phyloP scores from a whole-genome alignment of 169 alveolate genomes.

The Theileria equi region DNA sequence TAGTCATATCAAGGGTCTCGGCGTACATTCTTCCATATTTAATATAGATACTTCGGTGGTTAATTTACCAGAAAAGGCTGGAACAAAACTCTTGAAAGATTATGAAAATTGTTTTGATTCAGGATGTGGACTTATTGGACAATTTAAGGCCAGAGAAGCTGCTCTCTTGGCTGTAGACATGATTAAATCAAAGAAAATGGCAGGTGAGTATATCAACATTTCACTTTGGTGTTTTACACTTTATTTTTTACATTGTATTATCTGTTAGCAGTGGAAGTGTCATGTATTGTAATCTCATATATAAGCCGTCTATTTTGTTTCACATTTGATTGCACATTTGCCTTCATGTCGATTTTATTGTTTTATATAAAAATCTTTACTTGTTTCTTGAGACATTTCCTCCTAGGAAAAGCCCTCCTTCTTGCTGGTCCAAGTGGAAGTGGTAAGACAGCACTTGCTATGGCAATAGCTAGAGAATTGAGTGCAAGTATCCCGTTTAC shows the following conservation, averaged over 20 bases:
- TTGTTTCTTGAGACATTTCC: not conserved
- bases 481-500: slow-evolving; percentile 99
- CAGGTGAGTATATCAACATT: slow-evolving; percentile 79
- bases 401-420: slow-evolving; percentile 73
- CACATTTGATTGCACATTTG: too few species aligned
- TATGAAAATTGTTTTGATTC: slow-evolving; percentile 64
- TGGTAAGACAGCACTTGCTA: slow-evolving; percentile 99
- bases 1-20: slow-evolving; percentile 98
- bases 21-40: slow-evolving; percentile 86
- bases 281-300: not conserved
- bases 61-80: not conserved
- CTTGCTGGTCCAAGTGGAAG: slow-evolving; percentile 97
- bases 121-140: slow-evolving; percentile 96
- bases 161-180: slow-evolving; percentile 97
- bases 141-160: slow-evolving; percentile 98
- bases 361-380: not conserved
- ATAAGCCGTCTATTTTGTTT: not conserved
- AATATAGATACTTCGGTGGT: slow-evolving; percentile 52
- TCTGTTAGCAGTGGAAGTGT: slow-evolving; percentile 83
- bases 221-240: not conserved
- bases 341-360: not conserved
- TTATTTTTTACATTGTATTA: too few species aligned
- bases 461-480: slow-evolving; percentile 97
- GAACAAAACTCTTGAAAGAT: slow-evolving; percentile 16
- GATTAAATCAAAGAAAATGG: slow-evolving; percentile 95